Conservation (phyloP, 1,139 yeast genomes). For the Pichia cactophila region DNA sequence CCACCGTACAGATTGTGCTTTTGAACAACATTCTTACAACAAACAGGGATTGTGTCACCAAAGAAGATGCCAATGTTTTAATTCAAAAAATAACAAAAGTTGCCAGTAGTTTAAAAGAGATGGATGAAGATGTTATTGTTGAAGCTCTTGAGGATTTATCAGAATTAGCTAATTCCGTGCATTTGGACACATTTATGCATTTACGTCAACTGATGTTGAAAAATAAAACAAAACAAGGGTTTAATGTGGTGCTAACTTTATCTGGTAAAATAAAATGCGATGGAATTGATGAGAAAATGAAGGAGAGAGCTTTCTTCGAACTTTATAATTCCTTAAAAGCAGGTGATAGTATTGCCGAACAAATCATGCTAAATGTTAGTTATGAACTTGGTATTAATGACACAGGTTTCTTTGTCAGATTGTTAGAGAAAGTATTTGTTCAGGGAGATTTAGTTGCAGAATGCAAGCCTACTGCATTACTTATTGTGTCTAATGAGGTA, state of each 20-base stretch:
- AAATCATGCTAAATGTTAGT: constrained; percentile 12
- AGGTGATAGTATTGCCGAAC: constrained; percentile 3
- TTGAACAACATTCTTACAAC: constrained; percentile 11
- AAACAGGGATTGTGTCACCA: not conserved
- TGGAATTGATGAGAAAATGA: not conserved
- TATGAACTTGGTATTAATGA: constrained; percentile 6
- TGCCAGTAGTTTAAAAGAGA: not conserved
- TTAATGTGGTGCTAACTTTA: constrained; percentile 1
- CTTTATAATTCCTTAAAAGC: not conserved
- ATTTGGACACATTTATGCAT: not conserved
- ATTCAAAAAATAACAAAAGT: not conserved
- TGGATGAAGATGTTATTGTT: not conserved
- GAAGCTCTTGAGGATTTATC: not conserved
- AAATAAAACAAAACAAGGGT: not conserved
- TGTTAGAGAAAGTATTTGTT: not conserved
- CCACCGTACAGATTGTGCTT: constrained; percentile 9
- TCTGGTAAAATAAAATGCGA: constrained; percentile 1
- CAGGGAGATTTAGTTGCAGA: not conserved
- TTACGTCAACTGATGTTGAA: not conserved
- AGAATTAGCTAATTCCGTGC: not conserved
- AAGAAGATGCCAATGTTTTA: not conserved
- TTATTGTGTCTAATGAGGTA: constrained; percentile 13
- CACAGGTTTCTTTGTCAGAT: not conserved
- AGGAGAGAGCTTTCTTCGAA: constrained; percentile 3
- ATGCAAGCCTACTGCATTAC: constrained; percentile 5